Evolutionary conservation across 78 protist species (phyloP), one percentile per base, ranked within the genome.

Genomic region (Acrasis kona): DNA sequence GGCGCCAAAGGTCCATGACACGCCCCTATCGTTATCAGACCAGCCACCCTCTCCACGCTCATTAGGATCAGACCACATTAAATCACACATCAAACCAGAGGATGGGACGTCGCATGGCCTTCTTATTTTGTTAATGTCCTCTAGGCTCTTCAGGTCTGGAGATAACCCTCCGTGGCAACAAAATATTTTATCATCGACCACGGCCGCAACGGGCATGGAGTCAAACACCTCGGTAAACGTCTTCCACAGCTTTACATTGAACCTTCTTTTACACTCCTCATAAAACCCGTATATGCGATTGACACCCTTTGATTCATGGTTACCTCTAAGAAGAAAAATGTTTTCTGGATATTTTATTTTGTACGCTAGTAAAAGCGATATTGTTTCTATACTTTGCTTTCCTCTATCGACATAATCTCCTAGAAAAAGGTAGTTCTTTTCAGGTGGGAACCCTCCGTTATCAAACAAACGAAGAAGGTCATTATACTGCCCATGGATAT

Each of bases 341-440:
- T 96, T 96, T 74, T 97, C 99, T 30, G 98, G 98, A 78, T 95
- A 98, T 83, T 95, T 96, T 83, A 96, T 84, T 82, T 98, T 98
- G 95, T 96, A 98, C n/a, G 99, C 97, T n/a, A 97, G 84, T 36
- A 98, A 83, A 50, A 98, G 72, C 86, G 98, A 93, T 84, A 98
- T 94, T 6, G 97, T 92, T 79, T 98, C 99, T 19, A 98, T 80
- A 1, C 86, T 50, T 77, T 98, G 95, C 83, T 91, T 89, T 19
- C 99, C 99, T 34, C 99, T 91, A 41, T 98, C 99, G 30, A 97
- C 99, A 77, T 97, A 97, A 76, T 97, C 99, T 0, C 99, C 99
- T 30, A 98, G 93, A 87, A 98, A 98, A 30, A 98, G 90, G 73
- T 98, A 98, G 80, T 96, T 97, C 0, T 97, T 38, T n/a, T 96